phyloP scores from a whole-genome alignment of 2,329 filamentous ascomycete species.

The Lachnellula willkommii region DNA sequence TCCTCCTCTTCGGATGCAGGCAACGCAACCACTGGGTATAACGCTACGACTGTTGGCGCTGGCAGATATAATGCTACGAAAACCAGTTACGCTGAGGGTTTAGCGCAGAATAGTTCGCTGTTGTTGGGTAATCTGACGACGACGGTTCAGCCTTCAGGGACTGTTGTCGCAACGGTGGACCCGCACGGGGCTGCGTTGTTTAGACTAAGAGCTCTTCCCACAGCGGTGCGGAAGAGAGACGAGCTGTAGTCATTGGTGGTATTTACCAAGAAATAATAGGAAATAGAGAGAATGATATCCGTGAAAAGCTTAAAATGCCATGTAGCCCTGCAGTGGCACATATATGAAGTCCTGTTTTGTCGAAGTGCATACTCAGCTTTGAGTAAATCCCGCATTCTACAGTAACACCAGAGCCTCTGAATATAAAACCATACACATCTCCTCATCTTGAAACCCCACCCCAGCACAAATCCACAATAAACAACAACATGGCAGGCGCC shows the following conservation, averaged over 20 bases:
- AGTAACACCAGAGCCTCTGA: no score
- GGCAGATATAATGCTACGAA: constrained; percentile 44
- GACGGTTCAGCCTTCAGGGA: constrained; percentile 39
- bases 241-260: constrained; percentile 33
- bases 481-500: neutral
- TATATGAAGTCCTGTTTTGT: no score
- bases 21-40: constrained; percentile 28
- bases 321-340: no score
- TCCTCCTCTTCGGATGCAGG: constrained; percentile 34
- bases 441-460: no score
- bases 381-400: no score
- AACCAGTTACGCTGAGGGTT: constrained; percentile 43
- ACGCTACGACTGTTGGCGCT: constrained; percentile 26
- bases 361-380: no score
- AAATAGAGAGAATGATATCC: neutral
- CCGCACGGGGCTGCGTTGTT: constrained; percentile 48
- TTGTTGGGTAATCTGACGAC: constrained; percentile 43
- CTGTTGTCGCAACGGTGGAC: constrained; percentile 39
- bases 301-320: no score
- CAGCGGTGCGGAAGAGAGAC: constrained; percentile 35
- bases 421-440: no score
- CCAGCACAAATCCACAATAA: no score
- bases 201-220: constrained; percentile 37
- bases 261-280: neutral
- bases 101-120: constrained; percentile 37